phyloP scores from a whole-genome alignment of 1,284 basidiomycete species.

The Cutaneotrichosporon dermatis region DNA sequence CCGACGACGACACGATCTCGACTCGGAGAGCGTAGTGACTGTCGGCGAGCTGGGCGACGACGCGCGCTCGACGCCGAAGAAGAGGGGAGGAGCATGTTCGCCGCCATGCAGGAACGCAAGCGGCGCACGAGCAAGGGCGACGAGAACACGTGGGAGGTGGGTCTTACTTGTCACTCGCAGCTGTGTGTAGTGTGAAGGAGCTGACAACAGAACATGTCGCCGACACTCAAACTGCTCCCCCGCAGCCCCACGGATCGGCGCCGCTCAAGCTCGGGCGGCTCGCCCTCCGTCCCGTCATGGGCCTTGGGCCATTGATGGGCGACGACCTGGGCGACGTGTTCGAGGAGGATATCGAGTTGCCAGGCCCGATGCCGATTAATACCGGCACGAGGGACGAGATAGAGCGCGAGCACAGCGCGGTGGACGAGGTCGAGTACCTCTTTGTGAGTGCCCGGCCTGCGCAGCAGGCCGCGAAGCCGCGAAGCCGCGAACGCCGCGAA shows the following conservation, averaged over 20 bases:
- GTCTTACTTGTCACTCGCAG: conserved; percentile 25
- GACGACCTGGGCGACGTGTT: conserved; percentile 58
- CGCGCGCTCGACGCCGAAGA: conserved; percentile 49
- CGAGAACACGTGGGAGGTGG: conserved; percentile 88
- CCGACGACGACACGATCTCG: conserved; percentile 60
- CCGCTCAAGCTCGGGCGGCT: conserved; percentile 66
- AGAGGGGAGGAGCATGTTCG: conserved; percentile 58
- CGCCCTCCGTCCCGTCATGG: conserved; percentile 75
- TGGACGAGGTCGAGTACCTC: conserved; percentile 49
- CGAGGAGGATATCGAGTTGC: conserved; percentile 57
- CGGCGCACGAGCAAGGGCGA: conserved; percentile 44
- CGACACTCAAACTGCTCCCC: conserved; percentile 81
- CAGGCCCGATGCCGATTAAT: conserved; percentile 66
- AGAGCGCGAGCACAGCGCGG: conserved; percentile 42
- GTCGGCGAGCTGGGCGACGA: conserved; percentile 82
- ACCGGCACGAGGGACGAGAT: conserved; percentile 41
- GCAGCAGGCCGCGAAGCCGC: too few species aligned
- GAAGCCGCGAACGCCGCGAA: too few species aligned
- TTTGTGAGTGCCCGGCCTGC: conserved; percentile 1
- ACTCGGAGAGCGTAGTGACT: conserved; percentile 80
- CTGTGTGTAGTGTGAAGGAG: not conserved
- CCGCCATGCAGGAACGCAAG: conserved; percentile 51
- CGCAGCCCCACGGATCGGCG: conserved; percentile 69
- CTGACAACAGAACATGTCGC: conserved; percentile 75
- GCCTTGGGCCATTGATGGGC: conserved; percentile 57